Evolutionary conservation across 371 early-diverging fungal genomes (phyloP).

Genomic region (Mortierella sp.): DNA sequence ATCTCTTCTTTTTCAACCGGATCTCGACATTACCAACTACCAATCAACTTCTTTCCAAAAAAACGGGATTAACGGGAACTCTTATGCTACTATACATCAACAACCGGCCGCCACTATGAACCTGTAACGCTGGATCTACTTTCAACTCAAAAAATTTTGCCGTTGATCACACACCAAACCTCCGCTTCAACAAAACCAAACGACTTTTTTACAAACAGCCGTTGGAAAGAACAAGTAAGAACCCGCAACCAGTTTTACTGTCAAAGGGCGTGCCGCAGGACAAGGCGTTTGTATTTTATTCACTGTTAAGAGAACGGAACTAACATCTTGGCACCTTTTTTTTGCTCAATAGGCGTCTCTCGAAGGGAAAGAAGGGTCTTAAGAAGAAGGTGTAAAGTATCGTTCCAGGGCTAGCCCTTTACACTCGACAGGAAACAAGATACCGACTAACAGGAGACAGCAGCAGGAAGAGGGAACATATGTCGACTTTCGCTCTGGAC

Average conservation of each 20-base stretch:
- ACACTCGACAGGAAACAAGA: neutral
- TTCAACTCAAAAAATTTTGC: neutral
- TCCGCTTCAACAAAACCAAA: neutral
- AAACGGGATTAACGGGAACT: neutral
- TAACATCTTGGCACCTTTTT: neutral
- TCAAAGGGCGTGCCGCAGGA: neutral
- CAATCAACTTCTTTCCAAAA: neutral
- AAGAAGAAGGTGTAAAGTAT: constrained; percentile 96
- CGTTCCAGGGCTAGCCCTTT: constrained; percentile 2
- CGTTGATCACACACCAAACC: neutral
- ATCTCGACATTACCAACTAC: neutral
- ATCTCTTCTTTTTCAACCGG: neutral
- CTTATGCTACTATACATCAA: neutral
- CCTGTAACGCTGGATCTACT: neutral
- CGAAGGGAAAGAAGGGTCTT: constrained; percentile 97
- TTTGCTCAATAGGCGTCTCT: constrained; percentile 77
- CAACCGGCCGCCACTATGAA: neutral
- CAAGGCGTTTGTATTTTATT: neutral
- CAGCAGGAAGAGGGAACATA: neutral
- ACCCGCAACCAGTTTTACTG: neutral
- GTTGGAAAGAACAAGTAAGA: constrained; percentile 86
- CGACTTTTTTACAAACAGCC: constrained; percentile 60
- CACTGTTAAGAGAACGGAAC: neutral
- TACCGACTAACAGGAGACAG: neutral
- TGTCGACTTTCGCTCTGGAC: neutral